phyloP scores from a whole-genome alignment of 2,329 filamentous ascomycete species.

The Monosporascus cannonballus region DNA sequence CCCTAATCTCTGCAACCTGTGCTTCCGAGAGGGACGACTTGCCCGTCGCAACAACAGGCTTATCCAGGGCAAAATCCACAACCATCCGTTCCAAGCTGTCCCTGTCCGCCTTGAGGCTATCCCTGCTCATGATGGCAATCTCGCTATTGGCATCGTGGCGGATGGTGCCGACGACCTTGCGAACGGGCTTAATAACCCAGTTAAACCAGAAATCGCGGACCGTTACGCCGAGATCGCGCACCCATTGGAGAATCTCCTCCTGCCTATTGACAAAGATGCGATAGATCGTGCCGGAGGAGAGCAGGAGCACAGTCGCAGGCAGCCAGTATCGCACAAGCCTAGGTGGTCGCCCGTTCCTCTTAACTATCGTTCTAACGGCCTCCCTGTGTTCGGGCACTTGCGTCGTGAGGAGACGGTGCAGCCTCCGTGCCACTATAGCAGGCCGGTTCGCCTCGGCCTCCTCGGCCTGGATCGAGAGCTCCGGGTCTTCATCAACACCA shows the following conservation, averaged over 20 bases:
- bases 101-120: conserved; percentile 82
- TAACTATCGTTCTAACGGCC: conserved; percentile 49
- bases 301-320: conserved; percentile 60
- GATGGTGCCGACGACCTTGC: conserved; percentile 83
- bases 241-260: conserved; percentile 74
- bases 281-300: conserved; percentile 84
- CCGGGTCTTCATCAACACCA: conserved; percentile 55
- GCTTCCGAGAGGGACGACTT: conserved; percentile 51
- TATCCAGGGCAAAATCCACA: conserved; percentile 86
- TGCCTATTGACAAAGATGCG: conserved; percentile 68
- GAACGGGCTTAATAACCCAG: conserved; percentile 84
- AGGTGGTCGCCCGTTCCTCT: conserved; percentile 69
- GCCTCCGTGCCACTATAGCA: conserved; percentile 57
- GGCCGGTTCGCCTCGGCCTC: conserved; percentile 43
- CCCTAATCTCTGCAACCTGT: conserved; percentile 68
- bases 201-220: conserved; percentile 89
- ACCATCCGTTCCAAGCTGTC: conserved; percentile 97
- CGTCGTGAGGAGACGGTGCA: conserved; percentile 62
- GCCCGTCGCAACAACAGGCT: conserved; percentile 56
- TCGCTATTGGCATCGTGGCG: conserved; percentile 88
- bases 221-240: conserved; percentile 72
- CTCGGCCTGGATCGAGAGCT: conserved; percentile 47
- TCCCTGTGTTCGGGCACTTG: conserved; percentile 62
- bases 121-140: conserved; percentile 93
- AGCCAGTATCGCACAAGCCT: conserved; percentile 82